Evolutionary conservation across 2,329 filamentous ascomycete species (phyloP).

Genomic region (Aspergillus ruber): DNA sequence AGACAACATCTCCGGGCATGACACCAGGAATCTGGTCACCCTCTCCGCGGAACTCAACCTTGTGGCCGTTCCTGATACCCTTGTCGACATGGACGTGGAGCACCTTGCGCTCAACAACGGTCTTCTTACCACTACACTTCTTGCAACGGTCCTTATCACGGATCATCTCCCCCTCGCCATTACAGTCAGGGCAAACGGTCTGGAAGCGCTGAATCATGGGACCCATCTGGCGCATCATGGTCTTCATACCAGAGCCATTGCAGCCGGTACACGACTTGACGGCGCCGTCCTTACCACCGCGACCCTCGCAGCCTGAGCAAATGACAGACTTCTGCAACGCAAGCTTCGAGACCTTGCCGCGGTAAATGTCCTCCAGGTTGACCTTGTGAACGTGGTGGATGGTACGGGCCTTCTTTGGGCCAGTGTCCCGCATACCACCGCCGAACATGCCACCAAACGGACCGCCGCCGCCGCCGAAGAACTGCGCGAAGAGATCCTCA

Average conservation of each 20-base stretch:
- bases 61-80: constrained; percentile 87
- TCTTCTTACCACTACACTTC: constrained; percentile 95
- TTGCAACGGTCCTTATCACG: constrained; percentile 98
- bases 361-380: constrained; percentile 94
- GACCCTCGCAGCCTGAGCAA: constrained; percentile 87
- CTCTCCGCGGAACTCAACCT: constrained; percentile 94
- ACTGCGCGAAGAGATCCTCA: constrained; percentile 93
- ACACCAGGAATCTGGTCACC: constrained; percentile 93
- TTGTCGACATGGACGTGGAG: constrained; percentile 96
- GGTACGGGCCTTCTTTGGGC: constrained; percentile 85
- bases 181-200: constrained; percentile 96
- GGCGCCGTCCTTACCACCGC: constrained; percentile 95
- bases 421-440: constrained; percentile 69
- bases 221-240: constrained; percentile 99
- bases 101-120: constrained; percentile 92
- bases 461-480: constrained; percentile 74
- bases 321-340: constrained; percentile 96
- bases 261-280: constrained; percentile 88
- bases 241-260: constrained; percentile 96
- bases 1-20: constrained; percentile 90
- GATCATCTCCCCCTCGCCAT: constrained; percentile 93
- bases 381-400: constrained; percentile 99
- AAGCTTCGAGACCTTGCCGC: constrained; percentile 94
- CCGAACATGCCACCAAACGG: constrained; percentile 73
- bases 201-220: constrained; percentile 99